Percentiles rank a stretch among this genome's conserved stretches.
phyloP scores from a whole-genome alignment of 139 green algal species.

The Picochlorum costavermella region DNA sequence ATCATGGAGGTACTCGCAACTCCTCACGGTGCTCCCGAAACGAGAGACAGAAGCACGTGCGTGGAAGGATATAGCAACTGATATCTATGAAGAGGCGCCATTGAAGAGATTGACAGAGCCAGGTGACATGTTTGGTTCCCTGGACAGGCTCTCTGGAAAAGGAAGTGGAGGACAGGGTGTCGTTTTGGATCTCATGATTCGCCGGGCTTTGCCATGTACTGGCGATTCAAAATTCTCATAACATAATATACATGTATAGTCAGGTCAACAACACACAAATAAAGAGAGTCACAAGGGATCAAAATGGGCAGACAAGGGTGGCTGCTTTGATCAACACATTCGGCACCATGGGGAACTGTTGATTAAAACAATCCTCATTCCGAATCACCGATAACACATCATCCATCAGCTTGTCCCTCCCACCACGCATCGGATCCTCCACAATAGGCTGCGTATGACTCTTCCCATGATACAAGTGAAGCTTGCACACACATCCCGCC shows the following conservation, averaged over 20 bases:
- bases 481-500: constrained; percentile 10
- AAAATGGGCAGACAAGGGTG: constrained; percentile 45
- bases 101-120: constrained; percentile 5
- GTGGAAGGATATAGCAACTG: constrained; percentile 20
- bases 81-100: constrained; percentile 18
- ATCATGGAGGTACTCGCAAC: constrained; percentile 61
- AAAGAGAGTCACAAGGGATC: constrained; percentile 2
- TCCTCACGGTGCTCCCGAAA: constrained; percentile 61
- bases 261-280: neutral
- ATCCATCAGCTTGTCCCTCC: constrained; percentile 35
- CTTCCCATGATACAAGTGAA: constrained; percentile 40
- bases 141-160: constrained; percentile 19
- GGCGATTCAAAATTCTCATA: neutral
- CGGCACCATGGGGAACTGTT: constrained; percentile 39
- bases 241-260: neutral
- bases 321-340: constrained; percentile 34
- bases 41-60: constrained; percentile 26
- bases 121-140: constrained; percentile 18
- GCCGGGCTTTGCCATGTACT: constrained; percentile 19
- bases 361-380: constrained; percentile 5
- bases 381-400: constrained; percentile 38
- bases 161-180: constrained; percentile 14
- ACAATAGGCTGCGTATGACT: constrained; percentile 51
- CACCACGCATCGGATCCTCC: constrained; percentile 48
- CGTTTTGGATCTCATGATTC: constrained; percentile 26